phyloP scores from a whole-genome alignment of 345 rosid genomes.

The Lumnitzera racemosa region DNA sequence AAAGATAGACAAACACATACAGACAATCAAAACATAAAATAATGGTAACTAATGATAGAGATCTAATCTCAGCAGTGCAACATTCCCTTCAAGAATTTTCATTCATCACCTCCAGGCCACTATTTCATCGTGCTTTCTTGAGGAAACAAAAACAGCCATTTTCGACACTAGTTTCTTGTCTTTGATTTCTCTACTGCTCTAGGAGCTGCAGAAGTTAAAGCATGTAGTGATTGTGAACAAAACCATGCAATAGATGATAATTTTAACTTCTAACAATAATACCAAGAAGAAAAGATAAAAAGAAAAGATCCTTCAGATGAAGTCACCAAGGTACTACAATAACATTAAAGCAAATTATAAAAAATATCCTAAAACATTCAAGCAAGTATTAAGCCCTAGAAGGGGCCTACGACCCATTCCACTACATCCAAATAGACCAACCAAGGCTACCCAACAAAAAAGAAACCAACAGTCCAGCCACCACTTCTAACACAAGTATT shows the following conservation, averaged over 20 bases:
- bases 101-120: background rate
- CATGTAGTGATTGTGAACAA: background rate
- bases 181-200: slow-evolving; percentile 56
- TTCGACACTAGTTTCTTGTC: slow-evolving; percentile 21
- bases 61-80: no score
- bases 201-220: slow-evolving; percentile 38
- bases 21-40: slow-evolving; percentile 10
- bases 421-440: no score
- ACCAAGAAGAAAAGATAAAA: background rate
- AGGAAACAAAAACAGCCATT: background rate
- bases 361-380: no score
- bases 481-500: no score
- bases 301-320: background rate
- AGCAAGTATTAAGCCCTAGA: no score
- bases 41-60: background rate
- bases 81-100: background rate
- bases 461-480: no score
- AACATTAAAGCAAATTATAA: no score
- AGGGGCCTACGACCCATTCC: no score
- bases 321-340: no score
- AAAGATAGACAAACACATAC: slow-evolving; percentile 8
- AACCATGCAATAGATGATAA: background rate
- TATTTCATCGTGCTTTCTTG: background rate
- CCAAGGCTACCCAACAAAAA: no score
- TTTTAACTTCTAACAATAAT: background rate